These are phyloP conservation scores for Dalbergia cochinchinensis DNA, from an alignment of 306 rosid species.

Conservation along the genomic window DNA sequence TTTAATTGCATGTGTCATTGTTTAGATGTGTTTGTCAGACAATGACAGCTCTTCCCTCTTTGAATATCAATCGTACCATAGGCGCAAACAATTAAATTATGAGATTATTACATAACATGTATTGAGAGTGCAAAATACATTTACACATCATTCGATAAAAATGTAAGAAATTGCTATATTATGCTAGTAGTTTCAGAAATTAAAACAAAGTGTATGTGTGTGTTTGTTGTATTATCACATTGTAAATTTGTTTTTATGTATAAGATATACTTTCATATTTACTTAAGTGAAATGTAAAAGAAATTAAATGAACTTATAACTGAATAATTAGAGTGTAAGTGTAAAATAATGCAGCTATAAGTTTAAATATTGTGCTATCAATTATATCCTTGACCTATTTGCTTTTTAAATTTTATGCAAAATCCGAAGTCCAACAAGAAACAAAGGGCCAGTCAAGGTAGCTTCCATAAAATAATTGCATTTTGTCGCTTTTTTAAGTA, in stretches of 20 bases:
- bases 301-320: background rate
- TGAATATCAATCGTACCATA: slow-evolving; percentile 55
- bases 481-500: slow-evolving; percentile 27
- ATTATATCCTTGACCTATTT: slow-evolving; percentile 40
- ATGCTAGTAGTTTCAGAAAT: too few relatives aligned
- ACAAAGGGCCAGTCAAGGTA: background rate
- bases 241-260: too few relatives aligned
- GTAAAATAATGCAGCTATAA: background rate
- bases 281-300: background rate
- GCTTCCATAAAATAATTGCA: slow-evolving; percentile 14
- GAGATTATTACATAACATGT: too few relatives aligned
- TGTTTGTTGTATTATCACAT: too few relatives aligned
- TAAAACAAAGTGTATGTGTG: too few relatives aligned
- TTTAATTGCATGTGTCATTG: slow-evolving; percentile 60
- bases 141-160: too few relatives aligned
- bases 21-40: slow-evolving; percentile 61
- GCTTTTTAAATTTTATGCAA: slow-evolving; percentile 15
- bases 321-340: background rate
- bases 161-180: too few relatives aligned
- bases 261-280: too few relatives aligned
- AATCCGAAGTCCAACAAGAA: slow-evolving; percentile 41
- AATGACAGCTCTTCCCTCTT: slow-evolving; percentile 64
- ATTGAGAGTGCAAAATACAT: too few relatives aligned
- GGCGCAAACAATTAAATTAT: slow-evolving; percentile 2
- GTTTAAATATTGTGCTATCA: slow-evolving; percentile 43